phyloP scores from a whole-genome alignment of 2,329 filamentous ascomycete genomes.

The Tolypocladium ophioglossoides region DNA sequence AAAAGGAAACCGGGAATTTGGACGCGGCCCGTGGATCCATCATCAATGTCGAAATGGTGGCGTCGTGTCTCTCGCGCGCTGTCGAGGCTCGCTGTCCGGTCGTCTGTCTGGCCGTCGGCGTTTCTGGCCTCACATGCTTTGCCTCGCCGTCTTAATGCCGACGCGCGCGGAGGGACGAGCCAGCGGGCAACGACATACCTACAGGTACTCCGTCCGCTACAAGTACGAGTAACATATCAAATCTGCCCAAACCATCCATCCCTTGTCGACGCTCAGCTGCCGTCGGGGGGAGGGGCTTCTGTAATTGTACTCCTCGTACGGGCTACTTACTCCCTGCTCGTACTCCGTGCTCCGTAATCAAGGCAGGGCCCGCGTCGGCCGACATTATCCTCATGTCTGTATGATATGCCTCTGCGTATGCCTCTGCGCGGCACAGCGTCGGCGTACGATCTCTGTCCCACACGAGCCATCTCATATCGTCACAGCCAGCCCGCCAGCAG shows the following conservation, averaged over 20 bases:
- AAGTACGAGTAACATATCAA: too few species aligned
- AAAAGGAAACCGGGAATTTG: constrained; percentile 3
- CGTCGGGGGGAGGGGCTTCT: neutral
- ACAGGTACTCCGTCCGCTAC: too few species aligned
- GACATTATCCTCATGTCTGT: neutral
- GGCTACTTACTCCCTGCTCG: too few species aligned
- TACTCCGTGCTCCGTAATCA: neutral
- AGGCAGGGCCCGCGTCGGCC: too few species aligned
- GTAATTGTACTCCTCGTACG: too few species aligned
- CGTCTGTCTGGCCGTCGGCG: too few species aligned
- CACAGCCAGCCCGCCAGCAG: neutral
- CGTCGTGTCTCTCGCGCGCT: neutral
- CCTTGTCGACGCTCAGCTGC: neutral
- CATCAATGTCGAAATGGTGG: neutral
- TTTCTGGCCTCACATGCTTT: neutral
- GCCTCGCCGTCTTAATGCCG: neutral
- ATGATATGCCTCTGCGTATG: neutral
- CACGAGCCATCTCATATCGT: constrained; percentile 2
- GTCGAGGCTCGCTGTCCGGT: neutral
- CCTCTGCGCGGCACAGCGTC: neutral
- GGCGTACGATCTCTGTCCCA: constrained; percentile 3
- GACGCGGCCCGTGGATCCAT: neutral
- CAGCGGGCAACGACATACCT: too few species aligned
- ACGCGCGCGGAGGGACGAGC: neutral
- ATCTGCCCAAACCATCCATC: neutral